Base-by-base conservation (phyloP, 2,329 filamentous ascomycete species). In the Aspergillus arachidicola region DNA sequence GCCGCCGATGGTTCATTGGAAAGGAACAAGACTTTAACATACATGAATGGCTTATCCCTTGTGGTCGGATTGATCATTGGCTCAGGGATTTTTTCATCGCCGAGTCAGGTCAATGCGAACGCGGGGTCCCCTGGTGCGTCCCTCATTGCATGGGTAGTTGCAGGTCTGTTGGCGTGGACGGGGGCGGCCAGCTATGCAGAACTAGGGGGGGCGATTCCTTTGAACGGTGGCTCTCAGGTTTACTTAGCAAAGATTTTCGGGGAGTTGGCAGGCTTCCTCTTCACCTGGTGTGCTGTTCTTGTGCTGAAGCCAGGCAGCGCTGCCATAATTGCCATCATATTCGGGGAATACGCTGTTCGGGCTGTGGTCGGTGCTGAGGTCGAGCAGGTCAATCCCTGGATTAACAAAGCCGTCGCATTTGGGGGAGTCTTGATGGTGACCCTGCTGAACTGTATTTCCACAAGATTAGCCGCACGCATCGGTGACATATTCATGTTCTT, bases 161-260 rank as follows among this genome's bases (percentile, higher is more conserved):
- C 94, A 3, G 94, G 94, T n/a, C 75, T 97, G 23, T 82, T 99
- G 65, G 94, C 94, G 1, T 99, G 95, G 94, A 99, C 95, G 0
- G 94, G 95, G 11, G 94, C 93, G 0, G 91, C 94, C 28, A 97
- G 93, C 70, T 99, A 96, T 79, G 95, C 95, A 4, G 95, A 99
- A 81, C 85, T 99, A 6, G 95, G 95, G 64, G 94, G 95, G 46
- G 94, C 95, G 0, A 98, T 99, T 67, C 95, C 95, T 6, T 81
- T 99, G 28, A 99, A 98, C 75, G 95, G 95, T 61, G 95, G 95
- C 5, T 87, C 95, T 19, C 95, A 98, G 78, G 90, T 96, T 2
- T 99, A 99, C 76, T 83, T 99, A 50, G 90, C 92, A 68, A 98
- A 98, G 80, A 99, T 97, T 63, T 96, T 97, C 77, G 94, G 94